Conservation (phyloP, 1,139 yeast species). For the Yamadazyma triangularis region DNA sequence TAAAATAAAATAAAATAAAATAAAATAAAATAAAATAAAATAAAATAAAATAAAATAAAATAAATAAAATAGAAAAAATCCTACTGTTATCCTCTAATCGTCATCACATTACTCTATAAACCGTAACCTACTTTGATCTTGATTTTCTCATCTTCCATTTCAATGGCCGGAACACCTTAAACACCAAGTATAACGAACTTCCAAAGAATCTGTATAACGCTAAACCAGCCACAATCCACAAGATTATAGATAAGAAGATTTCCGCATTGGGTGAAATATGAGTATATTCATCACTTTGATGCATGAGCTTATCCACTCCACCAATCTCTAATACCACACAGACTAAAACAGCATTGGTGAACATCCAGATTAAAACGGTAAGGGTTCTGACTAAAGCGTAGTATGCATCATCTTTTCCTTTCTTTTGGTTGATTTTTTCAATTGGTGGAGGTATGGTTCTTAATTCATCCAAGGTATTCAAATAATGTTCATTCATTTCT, state of each 20-base stretch:
- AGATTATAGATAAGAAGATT: conserved; percentile 39
- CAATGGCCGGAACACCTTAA: conserved; percentile 35
- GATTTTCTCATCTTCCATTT: conserved; percentile 31
- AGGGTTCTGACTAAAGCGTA: conserved; percentile 44
- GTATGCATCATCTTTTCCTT: conserved; percentile 34
- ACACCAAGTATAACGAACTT: conserved; percentile 31
- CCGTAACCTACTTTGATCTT: too few relatives aligned
- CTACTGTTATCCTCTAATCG: too few relatives aligned
- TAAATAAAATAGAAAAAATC: too few relatives aligned
- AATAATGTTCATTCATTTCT: conserved; percentile 60
- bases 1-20: conserved; percentile 6
- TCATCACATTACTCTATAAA: too few relatives aligned
- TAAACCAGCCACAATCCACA: conserved; percentile 48
- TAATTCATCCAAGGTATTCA: conserved; percentile 45
- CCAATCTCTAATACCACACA: conserved; percentile 41
- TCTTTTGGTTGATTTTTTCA: conserved; percentile 17
- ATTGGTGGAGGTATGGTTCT: conserved; percentile 22
- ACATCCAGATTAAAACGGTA: conserved; percentile 45
- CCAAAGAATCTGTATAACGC: conserved; percentile 42
- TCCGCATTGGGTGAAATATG: conserved; percentile 35
- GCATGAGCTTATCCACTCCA: conserved; percentile 31
- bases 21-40: too few relatives aligned
- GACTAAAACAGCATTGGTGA: conserved; percentile 39
- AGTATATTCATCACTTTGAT: conserved; percentile 10
- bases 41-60: too few relatives aligned